Conservation (phyloP, 352 stramenopile species). For the Phytophthora sojae region DNA sequence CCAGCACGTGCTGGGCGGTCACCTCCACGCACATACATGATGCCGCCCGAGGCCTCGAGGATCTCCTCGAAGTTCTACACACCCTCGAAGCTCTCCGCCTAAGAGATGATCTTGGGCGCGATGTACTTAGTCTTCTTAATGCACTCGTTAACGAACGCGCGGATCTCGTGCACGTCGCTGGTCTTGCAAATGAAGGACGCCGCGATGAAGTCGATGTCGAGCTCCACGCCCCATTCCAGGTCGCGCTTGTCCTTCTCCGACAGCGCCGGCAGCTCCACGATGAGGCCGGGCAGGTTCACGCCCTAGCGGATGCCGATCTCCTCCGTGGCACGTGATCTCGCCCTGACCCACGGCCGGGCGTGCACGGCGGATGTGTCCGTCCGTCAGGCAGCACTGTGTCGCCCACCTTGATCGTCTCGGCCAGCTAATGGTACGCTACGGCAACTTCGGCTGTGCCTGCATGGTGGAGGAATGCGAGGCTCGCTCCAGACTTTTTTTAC, state of each 20-base stretch:
- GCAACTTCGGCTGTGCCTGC: conserved; percentile 91
- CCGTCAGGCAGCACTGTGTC: conserved; percentile 90
- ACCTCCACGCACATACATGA: conserved; percentile 96
- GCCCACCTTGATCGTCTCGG: conserved; percentile 83
- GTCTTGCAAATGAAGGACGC: conserved; percentile 98
- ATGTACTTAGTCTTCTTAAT: conserved; percentile 82
- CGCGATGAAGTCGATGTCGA: conserved; percentile 98
- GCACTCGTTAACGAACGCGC: conserved; percentile 86
- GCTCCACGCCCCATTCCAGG: conserved; percentile 94
- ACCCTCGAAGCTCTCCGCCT: conserved; percentile 96
- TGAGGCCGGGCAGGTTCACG: conserved; percentile 95
- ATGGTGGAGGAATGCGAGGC: no score
- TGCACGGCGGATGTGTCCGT: conserved; percentile 92
- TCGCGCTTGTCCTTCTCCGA: conserved; percentile 98
- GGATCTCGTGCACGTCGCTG: conserved; percentile 94
- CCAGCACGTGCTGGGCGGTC: conserved; percentile 86
- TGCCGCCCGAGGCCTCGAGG: conserved; percentile 93
- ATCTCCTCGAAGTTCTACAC: conserved; percentile 96
- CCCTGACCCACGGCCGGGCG: conserved; percentile 68
- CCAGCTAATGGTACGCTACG: conserved; percentile 93
- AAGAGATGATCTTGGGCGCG: conserved; percentile 96
- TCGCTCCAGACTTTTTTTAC: no score
- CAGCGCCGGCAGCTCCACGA: conserved; percentile 95
- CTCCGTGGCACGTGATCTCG: conserved; percentile 90
- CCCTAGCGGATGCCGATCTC: conserved; percentile 96